phyloP scores from a whole-genome alignment of 1,139 yeast species.

The Candida sp. region DNA sequence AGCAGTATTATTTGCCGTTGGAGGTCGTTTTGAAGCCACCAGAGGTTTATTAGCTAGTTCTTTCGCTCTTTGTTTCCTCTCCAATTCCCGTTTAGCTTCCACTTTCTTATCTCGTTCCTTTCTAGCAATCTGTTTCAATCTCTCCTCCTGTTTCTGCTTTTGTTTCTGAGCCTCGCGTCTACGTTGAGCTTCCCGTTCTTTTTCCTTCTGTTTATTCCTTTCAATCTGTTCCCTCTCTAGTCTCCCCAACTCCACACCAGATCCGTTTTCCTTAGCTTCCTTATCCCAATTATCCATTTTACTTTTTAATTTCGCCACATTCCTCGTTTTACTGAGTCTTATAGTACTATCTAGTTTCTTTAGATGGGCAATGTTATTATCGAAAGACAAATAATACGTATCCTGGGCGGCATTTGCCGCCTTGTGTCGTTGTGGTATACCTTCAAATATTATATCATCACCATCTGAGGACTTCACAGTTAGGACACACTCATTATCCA shows the following conservation, averaged over 20 bases:
- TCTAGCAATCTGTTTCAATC: conserved; percentile 1
- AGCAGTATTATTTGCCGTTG: conserved; percentile 12
- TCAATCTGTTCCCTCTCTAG: neutral
- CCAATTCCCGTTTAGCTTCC: neutral
- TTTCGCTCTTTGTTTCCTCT: neutral
- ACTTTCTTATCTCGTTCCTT: conserved; percentile 3
- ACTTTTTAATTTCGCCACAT: conserved; percentile 18
- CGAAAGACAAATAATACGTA: conserved; percentile 28
- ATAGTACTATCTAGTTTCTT: conserved; percentile 28
- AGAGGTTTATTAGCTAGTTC: conserved; percentile 2
- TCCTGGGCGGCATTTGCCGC: conserved; percentile 18
- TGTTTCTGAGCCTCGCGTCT: neutral
- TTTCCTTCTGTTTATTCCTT: neutral
- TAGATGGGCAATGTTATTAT: conserved; percentile 15
- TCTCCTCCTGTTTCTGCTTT: conserved; percentile 4
- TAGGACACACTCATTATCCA: conserved; percentile 30
- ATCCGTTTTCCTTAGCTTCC: conserved; percentile 1
- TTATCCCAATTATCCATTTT: conserved; percentile 14
- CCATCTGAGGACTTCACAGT: conserved; percentile 23
- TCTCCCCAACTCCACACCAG: neutral
- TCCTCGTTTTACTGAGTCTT: conserved; percentile 36
- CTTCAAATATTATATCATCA: conserved; percentile 33
- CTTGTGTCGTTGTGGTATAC: conserved; percentile 29
- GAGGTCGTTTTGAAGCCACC: conserved; percentile 13
- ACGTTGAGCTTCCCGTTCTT: neutral